Evolutionary conservation across 73 alveolate species (phyloP).

Genomic region (Blepharisma stoltei): DNA sequence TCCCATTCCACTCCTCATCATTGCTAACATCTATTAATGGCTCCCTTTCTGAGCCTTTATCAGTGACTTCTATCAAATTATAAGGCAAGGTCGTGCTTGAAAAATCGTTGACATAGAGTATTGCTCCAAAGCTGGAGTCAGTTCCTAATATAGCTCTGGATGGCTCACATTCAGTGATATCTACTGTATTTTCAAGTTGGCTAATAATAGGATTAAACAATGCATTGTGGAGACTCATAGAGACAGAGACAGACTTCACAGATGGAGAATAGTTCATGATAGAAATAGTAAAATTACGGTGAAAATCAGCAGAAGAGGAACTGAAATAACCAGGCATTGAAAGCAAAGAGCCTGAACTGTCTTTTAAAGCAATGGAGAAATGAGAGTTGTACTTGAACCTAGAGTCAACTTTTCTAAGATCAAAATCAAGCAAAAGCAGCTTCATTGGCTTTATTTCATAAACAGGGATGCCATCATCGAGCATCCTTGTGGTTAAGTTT

Average conservation of each 20-base stretch:
- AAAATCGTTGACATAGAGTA: conserved; percentile 20
- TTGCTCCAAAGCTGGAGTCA: background rate
- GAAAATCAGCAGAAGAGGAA: background rate
- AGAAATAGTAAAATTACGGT: background rate
- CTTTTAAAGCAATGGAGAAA: background rate
- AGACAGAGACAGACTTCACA: background rate
- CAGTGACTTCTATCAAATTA: conserved; percentile 50
- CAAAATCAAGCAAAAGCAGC: conserved; percentile 19
- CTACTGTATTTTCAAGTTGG: conserved; percentile 34
- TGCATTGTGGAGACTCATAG: conserved; percentile 44
- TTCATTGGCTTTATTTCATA: background rate
- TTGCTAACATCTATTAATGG: conserved; percentile 44
- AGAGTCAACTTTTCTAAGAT: background rate
- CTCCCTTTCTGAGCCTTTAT: conserved; percentile 37
- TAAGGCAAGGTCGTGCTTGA: conserved; percentile 50
- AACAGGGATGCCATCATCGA: background rate
- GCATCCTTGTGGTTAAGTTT: background rate
- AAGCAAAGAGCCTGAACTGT: background rate
- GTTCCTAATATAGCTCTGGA: conserved; percentile 37
- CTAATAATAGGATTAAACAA: conserved; percentile 45
- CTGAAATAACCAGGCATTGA: conserved; percentile 6
- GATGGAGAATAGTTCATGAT: background rate
- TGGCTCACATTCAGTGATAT: background rate
- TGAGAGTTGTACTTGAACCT: conserved; percentile 6
- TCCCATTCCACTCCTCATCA: conserved; percentile 31